A percentile compares a stretch with the other conserved stretches of the same genome.
Conservation (phyloP, 352 stramenopile genomes). For the Phytopythium sindhum region DNA sequence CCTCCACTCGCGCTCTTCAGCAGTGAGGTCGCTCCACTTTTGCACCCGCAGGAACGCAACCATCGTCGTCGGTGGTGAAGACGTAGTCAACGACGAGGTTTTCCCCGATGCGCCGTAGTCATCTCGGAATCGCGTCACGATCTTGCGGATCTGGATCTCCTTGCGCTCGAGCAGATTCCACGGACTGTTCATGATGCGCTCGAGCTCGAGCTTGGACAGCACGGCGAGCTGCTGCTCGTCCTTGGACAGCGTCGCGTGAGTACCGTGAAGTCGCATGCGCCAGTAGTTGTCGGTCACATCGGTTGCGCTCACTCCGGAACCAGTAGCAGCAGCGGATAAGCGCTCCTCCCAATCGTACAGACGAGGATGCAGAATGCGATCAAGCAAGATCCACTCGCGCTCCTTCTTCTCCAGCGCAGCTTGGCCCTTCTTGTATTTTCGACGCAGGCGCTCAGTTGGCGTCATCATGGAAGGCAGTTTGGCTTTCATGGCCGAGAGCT, state of each 20-base stretch:
- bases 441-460: slow-evolving; percentile 55
- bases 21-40: slow-evolving; percentile 44
- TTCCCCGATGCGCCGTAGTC: slow-evolving; percentile 21
- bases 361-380: slow-evolving; percentile 60
- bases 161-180: slow-evolving; percentile 74
- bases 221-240: slow-evolving; percentile 61
- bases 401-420: slow-evolving; percentile 68
- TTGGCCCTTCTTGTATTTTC: slow-evolving; percentile 77
- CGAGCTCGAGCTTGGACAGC: slow-evolving; percentile 58
- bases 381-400: slow-evolving; percentile 71
- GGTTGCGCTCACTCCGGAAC: slow-evolving; percentile 8
- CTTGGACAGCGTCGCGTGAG: slow-evolving; percentile 47
- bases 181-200: slow-evolving; percentile 65
- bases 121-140: slow-evolving; percentile 64
- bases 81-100: slow-evolving; percentile 9
- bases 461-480: slow-evolving; percentile 80
- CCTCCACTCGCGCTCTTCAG: slow-evolving; percentile 69
- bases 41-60: slow-evolving; percentile 48
- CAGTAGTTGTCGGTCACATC: slow-evolving; percentile 15
- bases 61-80: slow-evolving; percentile 20
- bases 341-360: slow-evolving; percentile 70
- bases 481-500: slow-evolving; percentile 69
- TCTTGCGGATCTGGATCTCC: slow-evolving; percentile 74
- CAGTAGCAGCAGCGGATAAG: slow-evolving; percentile 15
- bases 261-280: slow-evolving; percentile 41